Evolutionary conservation across 1,284 basidiomycete genomes (phyloP), one percentile per base, ranked within the genome.

Genomic region (Porodaedalea pini): DNA sequence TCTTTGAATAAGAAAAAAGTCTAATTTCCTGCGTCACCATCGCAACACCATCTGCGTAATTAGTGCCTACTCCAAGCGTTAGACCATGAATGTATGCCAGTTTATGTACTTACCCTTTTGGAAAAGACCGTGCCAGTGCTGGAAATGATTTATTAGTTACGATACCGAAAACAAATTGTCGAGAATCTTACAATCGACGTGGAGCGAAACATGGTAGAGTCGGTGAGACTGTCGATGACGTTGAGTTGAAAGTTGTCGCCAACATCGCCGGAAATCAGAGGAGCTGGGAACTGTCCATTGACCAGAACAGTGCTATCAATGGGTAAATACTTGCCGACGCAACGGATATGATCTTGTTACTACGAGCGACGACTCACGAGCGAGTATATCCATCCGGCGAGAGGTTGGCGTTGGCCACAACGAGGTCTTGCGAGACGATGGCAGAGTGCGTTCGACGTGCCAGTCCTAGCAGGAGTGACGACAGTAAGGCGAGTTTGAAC

Each of bases 71-170:
- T 17, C 13, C 13, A 15, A 6, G 7, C 13, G 40, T 2, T 25
- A 3, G 5, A 41, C 0, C 27, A 31, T 5, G 17, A 19, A 31
- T 47, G 27, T 4, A 27, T n/a, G 19, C 1, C 40, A 41, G 19
- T 17, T 15, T 19, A 41, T 15, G 66, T 64, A 63, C 45, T 73
- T 73, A 15, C 66, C 58, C 15, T 66, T 55, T 64, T 78, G 76
- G 57, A 73, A 71, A 13, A 80, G 62, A 5, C 78, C 78, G 54
- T 80, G 78, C 77, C 78, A 80, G 61, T 80, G 78, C 78, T 79
- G 55, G 15, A 39, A 41, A 36, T 17, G 78, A 76, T 79, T 54
- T 21, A 36, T 17, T 34, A 41, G 27, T 40, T 23, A 19, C 5
- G 5, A 62, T 59, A 37, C 25, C 39, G 41, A 23, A 17, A n/a